Evolutionary conservation across 768 basidiomycete genomes (phyloP), one percentile per base, ranked within the genome.

Genomic region (Tephrocybe sp.): DNA sequence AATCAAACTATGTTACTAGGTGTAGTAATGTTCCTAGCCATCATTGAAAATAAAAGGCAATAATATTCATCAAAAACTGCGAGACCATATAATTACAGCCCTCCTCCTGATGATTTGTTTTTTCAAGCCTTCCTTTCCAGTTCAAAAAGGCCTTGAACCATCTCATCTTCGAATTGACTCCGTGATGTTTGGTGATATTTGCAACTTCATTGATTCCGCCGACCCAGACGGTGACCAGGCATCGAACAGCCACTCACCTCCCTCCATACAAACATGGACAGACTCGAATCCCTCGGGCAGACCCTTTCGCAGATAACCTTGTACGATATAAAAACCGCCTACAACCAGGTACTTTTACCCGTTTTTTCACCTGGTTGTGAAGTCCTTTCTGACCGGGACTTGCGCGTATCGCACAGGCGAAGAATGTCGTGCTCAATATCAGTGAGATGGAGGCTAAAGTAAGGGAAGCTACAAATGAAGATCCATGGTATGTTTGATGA

Each of bases 371-470:
- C 18, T 6, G 37, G 6, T 12, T 38, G 27, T 5, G 24, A 10
- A 29, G 24, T 45, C 13, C 38, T 51, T 16, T n/a, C n/a, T n/a
- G n/a, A 45, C 44, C 11, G 4, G 2, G 36, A 39, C 16, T n/a
- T 43, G 16, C 22, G 30, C 30, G 44, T 38, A 12, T 45, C 11
- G 27, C 11, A 25, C 53, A 94, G 89, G 95, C 95, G 23, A 95
- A 92, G 75, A 97, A 97, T 68, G 84, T 93, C 53, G 94, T 98
- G 16, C 78, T 99, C 59, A 98, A 98, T 70, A 78, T 97, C 52
- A 91, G 87, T 59, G 95, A 97, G 72, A 95, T 91, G 83, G 95
- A 99, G 68, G 89, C 88, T 7, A 98, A 97, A 71, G 95, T 98
- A 15, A 77, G 83, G 55, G 95, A 97, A 53, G 97, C 95, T 1